phyloP scores from a whole-genome alignment of 495 filamentous ascomycete species.

The Xylaria nigripes region DNA sequence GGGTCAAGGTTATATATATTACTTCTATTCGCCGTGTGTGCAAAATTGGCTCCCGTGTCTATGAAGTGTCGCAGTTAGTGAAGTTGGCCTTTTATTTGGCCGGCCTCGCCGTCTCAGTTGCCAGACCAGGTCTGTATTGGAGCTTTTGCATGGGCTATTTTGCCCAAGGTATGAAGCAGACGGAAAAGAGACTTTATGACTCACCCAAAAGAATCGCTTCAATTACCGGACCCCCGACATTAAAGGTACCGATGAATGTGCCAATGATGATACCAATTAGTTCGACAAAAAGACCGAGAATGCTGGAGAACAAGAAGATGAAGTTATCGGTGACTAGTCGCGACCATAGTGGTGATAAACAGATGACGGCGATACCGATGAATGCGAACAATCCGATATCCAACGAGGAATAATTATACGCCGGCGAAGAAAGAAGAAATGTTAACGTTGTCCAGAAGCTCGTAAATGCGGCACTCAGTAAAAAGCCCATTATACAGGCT shows the following conservation, averaged over 20 bases:
- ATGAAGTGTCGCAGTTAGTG: conserved; percentile 15
- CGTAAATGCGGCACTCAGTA: conserved; percentile 25
- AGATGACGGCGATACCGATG: conserved; percentile 62
- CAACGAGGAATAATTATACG: conserved; percentile 59
- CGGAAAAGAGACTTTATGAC: not conserved
- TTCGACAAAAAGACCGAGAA: conserved; percentile 51
- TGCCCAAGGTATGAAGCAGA: not conserved
- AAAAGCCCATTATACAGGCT: conserved; percentile 28
- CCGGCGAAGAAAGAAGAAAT: conserved; percentile 58
- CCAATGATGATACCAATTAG: conserved; percentile 60
- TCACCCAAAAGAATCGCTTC: conserved; percentile 48
- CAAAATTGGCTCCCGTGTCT: conserved; percentile 67
- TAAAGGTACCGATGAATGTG: conserved; percentile 55
- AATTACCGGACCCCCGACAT: conserved; percentile 65
- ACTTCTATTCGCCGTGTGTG: conserved; percentile 66
- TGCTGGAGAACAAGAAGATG: conserved; percentile 55
- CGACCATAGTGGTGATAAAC: conserved; percentile 58
- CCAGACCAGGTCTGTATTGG: not conserved
- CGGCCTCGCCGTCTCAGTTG: not conserved
- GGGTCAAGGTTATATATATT: conserved; percentile 66
- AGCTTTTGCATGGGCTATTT: not conserved
- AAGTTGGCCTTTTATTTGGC: not conserved
- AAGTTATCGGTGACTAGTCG: conserved; percentile 63
- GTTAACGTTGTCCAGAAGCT: conserved; percentile 63
- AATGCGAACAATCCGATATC: conserved; percentile 72